phyloP scores from a whole-genome alignment of 306 rosid genomes.

The Sechiopsis laciniata region DNA sequence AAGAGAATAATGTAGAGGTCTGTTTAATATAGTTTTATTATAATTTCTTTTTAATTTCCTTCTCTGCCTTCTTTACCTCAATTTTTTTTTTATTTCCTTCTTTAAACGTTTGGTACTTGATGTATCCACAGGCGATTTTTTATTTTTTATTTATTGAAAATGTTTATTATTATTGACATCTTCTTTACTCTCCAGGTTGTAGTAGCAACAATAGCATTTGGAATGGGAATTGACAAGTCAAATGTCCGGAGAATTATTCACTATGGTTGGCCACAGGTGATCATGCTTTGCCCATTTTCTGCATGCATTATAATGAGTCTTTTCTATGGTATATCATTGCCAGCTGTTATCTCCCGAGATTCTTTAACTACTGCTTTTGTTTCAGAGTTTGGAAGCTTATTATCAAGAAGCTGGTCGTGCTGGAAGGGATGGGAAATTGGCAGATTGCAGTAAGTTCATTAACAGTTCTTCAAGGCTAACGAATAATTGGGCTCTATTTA shows the following conservation, averaged over 20 bases:
- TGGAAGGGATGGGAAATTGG: slow-evolving; percentile 88
- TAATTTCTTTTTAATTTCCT: background rate
- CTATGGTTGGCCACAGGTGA: slow-evolving; percentile 99
- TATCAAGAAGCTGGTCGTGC: slow-evolving; percentile 99
- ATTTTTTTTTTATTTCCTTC: background rate
- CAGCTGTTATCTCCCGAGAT: background rate
- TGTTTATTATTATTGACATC: background rate
- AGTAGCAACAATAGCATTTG: slow-evolving; percentile 95
- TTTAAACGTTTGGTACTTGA: background rate
- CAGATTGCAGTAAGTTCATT: slow-evolving; percentile 68
- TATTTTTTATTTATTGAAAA: background rate
- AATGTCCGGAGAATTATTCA: slow-evolving; percentile 90
- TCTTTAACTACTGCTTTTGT: slow-evolving; percentile 27
- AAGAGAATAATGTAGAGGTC: slow-evolving; percentile 78
- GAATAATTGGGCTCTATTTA: background rate
- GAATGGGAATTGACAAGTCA: slow-evolving; percentile 94
- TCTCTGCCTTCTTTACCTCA: background rate
- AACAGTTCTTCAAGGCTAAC: background rate
- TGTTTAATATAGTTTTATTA: slow-evolving; percentile 16
- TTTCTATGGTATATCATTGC: background rate
- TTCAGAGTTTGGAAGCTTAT: slow-evolving; percentile 88
- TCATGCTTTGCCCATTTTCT: background rate
- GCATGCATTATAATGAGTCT: background rate
- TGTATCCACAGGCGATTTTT: background rate
- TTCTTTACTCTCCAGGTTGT: slow-evolving; percentile 52